Evolutionary conservation across 1,139 yeast genomes (phyloP), one percentile per base, ranked within the genome.

Genomic region (Taphrina deformans): DNA sequence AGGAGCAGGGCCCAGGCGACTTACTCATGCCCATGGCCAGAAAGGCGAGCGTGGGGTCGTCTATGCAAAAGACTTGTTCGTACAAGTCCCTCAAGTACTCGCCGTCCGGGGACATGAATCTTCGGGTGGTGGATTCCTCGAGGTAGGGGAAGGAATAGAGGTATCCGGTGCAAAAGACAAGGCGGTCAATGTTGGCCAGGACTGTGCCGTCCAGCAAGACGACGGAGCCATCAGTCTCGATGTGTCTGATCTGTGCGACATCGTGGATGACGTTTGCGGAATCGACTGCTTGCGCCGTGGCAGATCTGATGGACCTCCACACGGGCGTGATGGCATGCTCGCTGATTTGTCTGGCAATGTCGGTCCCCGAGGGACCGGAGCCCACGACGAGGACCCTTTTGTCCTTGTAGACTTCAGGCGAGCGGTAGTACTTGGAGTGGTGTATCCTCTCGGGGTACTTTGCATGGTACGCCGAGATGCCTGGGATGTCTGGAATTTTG

Each of bases 391-490:
- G 73, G 24, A 85, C 82, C 31, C 74, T 78, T 67, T 80, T 38
- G 29, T n/a, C 45, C 12, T 67, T 69, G 69, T 77, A 85, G 41
- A 76, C 79, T 3, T 80, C 79, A 2, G 86, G 81, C 16, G 77
- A 78, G 67, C 86, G 79, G 74, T 82, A 89, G 31, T 81, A 76
- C 71, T 84, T 85, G 18, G 91, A 80, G 74, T 88, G 95, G 23
- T 78, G 72, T 1, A 87, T 76, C 6, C 80, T 73, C 1, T 78
- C 79, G 0, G 88, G 86, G 67, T 75, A 78, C 31, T 75, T 73
- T 9, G 70, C 72, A 64, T 74, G 74, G 82, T 85, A 86, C 55
- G 79, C 81, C 3, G 77, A 75, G 59, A 87, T 73, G 0, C 91
- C 91, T 0, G 76, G 76, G 55, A 82, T 78, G 23, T 79, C 74